These are phyloP conservation scores for Primulina eburnea DNA, from an alignment of 257 asterid species.

Conservation along the genomic window DNA sequence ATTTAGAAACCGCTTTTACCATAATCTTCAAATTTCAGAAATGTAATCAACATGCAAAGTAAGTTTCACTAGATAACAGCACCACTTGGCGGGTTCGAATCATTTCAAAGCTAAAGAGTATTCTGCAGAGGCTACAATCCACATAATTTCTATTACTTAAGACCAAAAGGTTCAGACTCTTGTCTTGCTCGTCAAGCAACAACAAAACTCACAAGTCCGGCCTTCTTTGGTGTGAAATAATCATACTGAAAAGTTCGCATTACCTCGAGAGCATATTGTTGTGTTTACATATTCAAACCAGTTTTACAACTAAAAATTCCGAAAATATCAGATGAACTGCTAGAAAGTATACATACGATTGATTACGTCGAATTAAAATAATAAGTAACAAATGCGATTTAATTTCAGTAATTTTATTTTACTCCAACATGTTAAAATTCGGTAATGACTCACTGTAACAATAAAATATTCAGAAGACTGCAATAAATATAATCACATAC, in stretches of 20 bases:
- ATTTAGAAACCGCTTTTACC: neutral
- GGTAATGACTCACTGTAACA: neutral
- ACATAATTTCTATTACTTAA: neutral
- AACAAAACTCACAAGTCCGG: neutral
- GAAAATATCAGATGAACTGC: neutral
- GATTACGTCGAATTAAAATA: neutral
- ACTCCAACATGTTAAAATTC: neutral
- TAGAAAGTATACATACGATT: neutral
- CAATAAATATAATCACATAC: slow-evolving; percentile 34
- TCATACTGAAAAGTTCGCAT: neutral
- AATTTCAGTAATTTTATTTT: neutral
- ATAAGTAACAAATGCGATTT: neutral
- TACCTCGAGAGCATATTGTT: no score
- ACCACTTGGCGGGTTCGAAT: neutral
- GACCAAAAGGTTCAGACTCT: neutral
- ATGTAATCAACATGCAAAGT: neutral
- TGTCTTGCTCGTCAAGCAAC: neutral
- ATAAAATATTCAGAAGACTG: neutral
- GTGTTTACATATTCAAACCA: neutral
- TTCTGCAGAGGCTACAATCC: neutral
- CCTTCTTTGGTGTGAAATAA: neutral
- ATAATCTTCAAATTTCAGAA: neutral
- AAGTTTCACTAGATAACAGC: neutral
- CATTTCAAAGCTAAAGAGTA: neutral
- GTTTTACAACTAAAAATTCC: neutral